A percentile compares a stretch with the other conserved stretches of the same genome.
phyloP scores from a whole-genome alignment of 2,329 filamentous ascomycete species.

The Escovopsis weberi region DNA sequence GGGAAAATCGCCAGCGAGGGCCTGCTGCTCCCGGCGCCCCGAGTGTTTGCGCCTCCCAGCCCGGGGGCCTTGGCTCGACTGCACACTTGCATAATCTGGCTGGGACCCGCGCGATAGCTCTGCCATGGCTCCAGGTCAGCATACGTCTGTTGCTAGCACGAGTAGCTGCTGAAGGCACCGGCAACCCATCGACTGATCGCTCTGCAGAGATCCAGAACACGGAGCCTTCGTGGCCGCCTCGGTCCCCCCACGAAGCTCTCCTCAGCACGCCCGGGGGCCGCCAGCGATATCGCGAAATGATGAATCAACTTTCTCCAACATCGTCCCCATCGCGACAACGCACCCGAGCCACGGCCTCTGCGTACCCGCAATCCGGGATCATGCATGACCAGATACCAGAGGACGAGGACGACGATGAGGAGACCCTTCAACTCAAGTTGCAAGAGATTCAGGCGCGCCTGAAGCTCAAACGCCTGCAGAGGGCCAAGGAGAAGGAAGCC shows the following conservation, averaged over 20 bases:
- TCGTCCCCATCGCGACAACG: slow-evolving; percentile 39
- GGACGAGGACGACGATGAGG: slow-evolving; percentile 66
- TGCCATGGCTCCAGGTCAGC: slow-evolving; percentile 6
- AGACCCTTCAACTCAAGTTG: slow-evolving; percentile 73
- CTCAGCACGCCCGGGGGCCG: slow-evolving; percentile 63
- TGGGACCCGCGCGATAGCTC: slow-evolving; percentile 1
- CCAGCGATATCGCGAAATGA: slow-evolving; percentile 54
- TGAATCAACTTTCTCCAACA: slow-evolving; percentile 51
- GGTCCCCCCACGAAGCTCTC: slow-evolving; percentile 50
- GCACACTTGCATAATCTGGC: background rate
- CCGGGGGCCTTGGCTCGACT: slow-evolving; percentile 1
- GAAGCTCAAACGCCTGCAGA: slow-evolving; percentile 75
- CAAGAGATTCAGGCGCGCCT: slow-evolving; percentile 80
- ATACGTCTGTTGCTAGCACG: background rate
- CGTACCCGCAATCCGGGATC: slow-evolving; percentile 18
- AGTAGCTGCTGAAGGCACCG: background rate
- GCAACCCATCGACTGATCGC: slow-evolving; percentile 2
- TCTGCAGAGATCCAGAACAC: slow-evolving; percentile 15
- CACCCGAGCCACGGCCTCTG: slow-evolving; percentile 3
- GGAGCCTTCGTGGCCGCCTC: slow-evolving; percentile 49
- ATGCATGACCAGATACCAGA: slow-evolving; percentile 19
- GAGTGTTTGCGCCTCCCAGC: slow-evolving; percentile 2
- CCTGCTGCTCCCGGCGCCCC: slow-evolving; percentile 5
- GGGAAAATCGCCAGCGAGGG: slow-evolving; percentile 3
- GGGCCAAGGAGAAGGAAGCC: slow-evolving; percentile 21